These are phyloP conservation scores for Nymphaea colorata DNA, from an alignment of 164 flowering plant genomes.

Conservation along the genomic window DNA sequence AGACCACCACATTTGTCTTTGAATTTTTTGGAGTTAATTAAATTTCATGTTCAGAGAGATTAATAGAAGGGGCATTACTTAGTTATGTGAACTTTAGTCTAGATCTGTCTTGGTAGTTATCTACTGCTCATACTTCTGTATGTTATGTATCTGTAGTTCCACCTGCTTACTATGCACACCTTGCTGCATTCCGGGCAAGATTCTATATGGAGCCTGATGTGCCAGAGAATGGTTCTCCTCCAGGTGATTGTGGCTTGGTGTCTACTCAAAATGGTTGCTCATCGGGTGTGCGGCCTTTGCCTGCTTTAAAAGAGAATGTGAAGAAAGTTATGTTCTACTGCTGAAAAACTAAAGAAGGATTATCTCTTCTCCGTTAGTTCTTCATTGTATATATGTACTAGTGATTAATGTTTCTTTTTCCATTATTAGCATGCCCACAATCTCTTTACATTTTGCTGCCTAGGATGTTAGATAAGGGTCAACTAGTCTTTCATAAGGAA, in stretches of 20 bases:
- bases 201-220: conserved; percentile 84
- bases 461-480: neutral
- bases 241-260: conserved; percentile 16
- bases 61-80: too few species aligned
- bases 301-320: conserved; percentile 86
- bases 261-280: conserved; percentile 16
- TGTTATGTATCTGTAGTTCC: conserved; percentile 46
- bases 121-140: neutral
- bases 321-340: conserved; percentile 93
- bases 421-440: neutral
- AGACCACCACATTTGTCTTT: neutral
- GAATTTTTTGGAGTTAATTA: neutral
- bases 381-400: neutral
- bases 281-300: conserved; percentile 39
- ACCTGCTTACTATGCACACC: conserved; percentile 91
- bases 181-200: conserved; percentile 92
- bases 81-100: too few species aligned
- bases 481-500: neutral
- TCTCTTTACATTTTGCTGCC: neutral
- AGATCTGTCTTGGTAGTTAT: neutral
- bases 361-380: neutral
- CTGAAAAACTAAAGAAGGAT: conserved; percentile 10
- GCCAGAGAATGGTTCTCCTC: conserved; percentile 36
- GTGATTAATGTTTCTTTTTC: too few species aligned
- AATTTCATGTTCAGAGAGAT: too few species aligned